Conservation (phyloP, 768 basidiomycete species). For the Mycena floridula region DNA sequence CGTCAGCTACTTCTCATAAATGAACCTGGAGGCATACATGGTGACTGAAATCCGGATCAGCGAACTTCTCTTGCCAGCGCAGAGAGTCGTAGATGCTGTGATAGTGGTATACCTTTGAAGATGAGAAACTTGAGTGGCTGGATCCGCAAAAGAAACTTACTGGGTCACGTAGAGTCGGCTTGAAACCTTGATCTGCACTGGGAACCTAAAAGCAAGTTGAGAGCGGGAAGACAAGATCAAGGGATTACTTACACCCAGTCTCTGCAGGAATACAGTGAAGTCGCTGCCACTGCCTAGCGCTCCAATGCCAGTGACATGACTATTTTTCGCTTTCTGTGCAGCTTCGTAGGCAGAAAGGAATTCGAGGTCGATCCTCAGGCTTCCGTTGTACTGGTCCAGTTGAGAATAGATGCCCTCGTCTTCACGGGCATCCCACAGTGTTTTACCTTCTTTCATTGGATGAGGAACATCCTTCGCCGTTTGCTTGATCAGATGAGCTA, state of each 20-base stretch:
- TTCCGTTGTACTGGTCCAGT: conserved; percentile 9
- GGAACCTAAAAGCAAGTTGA: conserved; percentile 26
- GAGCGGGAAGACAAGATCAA: neutral
- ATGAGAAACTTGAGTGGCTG: too few relatives aligned
- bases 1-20: neutral
- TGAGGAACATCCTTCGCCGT: conserved; percentile 71
- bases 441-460: conserved; percentile 54
- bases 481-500: conserved; percentile 66
- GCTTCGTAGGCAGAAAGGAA: conserved; percentile 33
- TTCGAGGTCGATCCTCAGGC: conserved; percentile 32
- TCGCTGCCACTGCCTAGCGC: conserved; percentile 87
- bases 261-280: conserved; percentile 88
- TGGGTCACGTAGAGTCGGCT: conserved; percentile 41
- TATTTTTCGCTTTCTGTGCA: conserved; percentile 22
- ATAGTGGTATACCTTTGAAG: conserved; percentile 80
- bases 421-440: conserved; percentile 72
- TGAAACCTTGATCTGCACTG: conserved; percentile 38
- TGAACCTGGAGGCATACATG: conserved; percentile 40
- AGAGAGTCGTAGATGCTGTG: conserved; percentile 71
- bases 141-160: too few relatives aligned
- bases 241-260: conserved; percentile 48
- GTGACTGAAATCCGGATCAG: conserved; percentile 68
- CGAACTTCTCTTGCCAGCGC: conserved; percentile 69
- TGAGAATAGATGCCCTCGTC: conserved; percentile 53
- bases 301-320: conserved; percentile 35